Conservation (phyloP, 305 asterid species). For the Fraxinus sp. region DNA sequence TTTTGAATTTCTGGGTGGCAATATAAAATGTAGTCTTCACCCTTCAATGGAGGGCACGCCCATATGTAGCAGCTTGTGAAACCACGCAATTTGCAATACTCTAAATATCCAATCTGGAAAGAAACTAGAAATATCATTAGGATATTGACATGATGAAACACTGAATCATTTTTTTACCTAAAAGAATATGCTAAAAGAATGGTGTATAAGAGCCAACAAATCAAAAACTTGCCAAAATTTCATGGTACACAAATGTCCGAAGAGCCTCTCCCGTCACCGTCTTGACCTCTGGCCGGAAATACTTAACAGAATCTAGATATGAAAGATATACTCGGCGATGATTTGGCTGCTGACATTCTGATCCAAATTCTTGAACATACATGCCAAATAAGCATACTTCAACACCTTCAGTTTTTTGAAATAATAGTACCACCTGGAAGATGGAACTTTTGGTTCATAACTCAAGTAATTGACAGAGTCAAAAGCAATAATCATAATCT, state of each 20-base stretch:
- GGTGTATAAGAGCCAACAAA: slow-evolving; percentile 12
- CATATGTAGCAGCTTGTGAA: slow-evolving; percentile 96
- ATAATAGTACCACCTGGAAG: slow-evolving; percentile 77
- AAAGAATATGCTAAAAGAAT: slow-evolving; percentile 2
- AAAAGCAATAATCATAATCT: slow-evolving; percentile 1
- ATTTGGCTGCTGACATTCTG: slow-evolving; percentile 94
- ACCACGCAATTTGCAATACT: slow-evolving; percentile 89
- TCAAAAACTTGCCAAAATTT: slow-evolving; percentile 68
- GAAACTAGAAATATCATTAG: slow-evolving; percentile 14
- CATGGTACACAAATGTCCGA: slow-evolving; percentile 94
- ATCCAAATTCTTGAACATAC: slow-evolving; percentile 98
- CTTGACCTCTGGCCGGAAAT: slow-evolving; percentile 92
- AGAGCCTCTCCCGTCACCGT: slow-evolving; percentile 96
- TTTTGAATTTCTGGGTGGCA: slow-evolving; percentile 99
- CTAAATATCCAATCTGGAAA: slow-evolving; percentile 87
- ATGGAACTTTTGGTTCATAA: slow-evolving; percentile 27
- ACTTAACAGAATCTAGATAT: slow-evolving; percentile 93
- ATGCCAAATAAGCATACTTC: slow-evolving; percentile 98
- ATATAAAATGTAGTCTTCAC: slow-evolving; percentile 92
- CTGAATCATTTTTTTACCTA: background rate
- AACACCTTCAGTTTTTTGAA: slow-evolving; percentile 95
- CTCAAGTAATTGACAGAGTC: slow-evolving; percentile 1
- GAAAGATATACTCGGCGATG: slow-evolving; percentile 98
- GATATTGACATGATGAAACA: slow-evolving; percentile 6
- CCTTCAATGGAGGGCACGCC: slow-evolving; percentile 98